Evolutionary conservation across 148 eudicot species (phyloP).

Genomic region (Chenopodium suecicum): DNA sequence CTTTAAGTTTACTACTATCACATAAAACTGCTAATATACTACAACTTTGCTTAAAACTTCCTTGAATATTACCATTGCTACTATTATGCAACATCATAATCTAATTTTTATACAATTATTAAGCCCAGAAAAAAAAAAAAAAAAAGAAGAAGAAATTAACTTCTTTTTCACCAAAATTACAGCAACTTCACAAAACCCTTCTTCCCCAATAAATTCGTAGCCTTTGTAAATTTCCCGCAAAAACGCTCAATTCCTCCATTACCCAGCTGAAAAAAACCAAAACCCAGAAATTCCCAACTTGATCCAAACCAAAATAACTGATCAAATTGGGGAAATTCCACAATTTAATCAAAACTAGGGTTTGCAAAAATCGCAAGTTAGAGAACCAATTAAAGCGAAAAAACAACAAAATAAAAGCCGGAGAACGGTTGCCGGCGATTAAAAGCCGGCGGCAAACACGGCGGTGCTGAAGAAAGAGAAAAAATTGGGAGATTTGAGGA

Average conservation of each 20-base stretch:
- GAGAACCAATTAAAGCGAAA: not conserved
- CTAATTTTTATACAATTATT: constrained; percentile 18
- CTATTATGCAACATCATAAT: constrained; percentile 48
- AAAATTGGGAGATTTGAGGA: not conserved
- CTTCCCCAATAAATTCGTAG: not conserved
- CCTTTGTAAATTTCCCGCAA: not conserved
- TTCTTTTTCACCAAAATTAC: constrained; percentile 14
- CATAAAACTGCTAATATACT: constrained; percentile 70
- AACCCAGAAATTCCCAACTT: constrained; percentile 11
- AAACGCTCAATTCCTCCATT: constrained; percentile 13
- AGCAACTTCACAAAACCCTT: constrained; percentile 22
- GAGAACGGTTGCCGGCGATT: constrained; percentile 6
- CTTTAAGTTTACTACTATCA: constrained; percentile 35
- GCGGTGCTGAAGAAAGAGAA: not conserved
- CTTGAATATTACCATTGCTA: constrained; percentile 43
- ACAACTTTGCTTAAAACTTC: constrained; percentile 66
- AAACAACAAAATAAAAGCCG: not conserved
- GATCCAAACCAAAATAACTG: constrained; percentile 17
- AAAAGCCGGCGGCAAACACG: not conserved
- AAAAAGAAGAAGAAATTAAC: not conserved
- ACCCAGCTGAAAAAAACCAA: not conserved
- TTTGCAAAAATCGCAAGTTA: constrained; percentile 5
- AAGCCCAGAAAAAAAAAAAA: not conserved
- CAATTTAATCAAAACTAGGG: constrained; percentile 11
- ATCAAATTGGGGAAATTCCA: not conserved